Percentiles rank a stretch among this genome's conserved stretches.
phyloP scores from a whole-genome alignment of 2,329 filamentous ascomycete species.

The Microthyrium microscopicum region DNA sequence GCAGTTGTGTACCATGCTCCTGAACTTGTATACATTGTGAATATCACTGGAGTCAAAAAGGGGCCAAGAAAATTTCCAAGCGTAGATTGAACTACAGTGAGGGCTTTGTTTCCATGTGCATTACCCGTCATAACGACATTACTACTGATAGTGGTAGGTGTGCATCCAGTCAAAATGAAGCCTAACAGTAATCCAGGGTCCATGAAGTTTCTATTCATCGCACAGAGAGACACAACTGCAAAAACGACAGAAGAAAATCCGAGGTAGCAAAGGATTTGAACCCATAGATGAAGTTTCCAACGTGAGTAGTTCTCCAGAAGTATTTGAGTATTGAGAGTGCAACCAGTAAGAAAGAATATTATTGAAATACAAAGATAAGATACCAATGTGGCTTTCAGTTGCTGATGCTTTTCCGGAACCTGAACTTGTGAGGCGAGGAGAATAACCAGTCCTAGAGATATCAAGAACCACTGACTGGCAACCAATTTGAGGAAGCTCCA shows the following conservation, averaged over 20 bases:
- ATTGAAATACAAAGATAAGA: conserved; percentile 52
- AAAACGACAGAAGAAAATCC: conserved; percentile 48
- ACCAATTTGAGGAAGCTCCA: no score
- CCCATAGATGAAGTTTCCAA: conserved; percentile 50
- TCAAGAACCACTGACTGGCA: conserved; percentile 54
- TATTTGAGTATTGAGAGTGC: conserved; percentile 48
- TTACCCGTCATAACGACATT: conserved; percentile 60
- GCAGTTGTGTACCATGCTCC: conserved; percentile 36
- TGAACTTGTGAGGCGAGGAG: conserved; percentile 38
- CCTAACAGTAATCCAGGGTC: conserved; percentile 50
- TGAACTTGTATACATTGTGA: conserved; percentile 42
- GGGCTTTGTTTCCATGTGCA: conserved; percentile 42
- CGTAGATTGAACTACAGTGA: conserved; percentile 44
- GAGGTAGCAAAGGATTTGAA: conserved; percentile 51
- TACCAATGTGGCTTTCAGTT: conserved; percentile 33
- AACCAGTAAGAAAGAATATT: conserved; percentile 55
- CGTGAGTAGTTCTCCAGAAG: conserved; percentile 44
- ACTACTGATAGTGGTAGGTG: conserved; percentile 56
- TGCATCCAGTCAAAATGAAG: conserved; percentile 48
- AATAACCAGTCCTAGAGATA: conserved; percentile 39
- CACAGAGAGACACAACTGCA: conserved; percentile 34
- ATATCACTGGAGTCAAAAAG: conserved; percentile 48
- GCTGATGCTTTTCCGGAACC: conserved; percentile 37
- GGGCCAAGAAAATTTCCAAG: conserved; percentile 53
- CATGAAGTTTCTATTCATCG: conserved; percentile 34